These are phyloP conservation scores for Linnemannia zychae DNA, from an alignment of 192 early-diverging fungal genomes.

Conservation along the genomic window DNA sequence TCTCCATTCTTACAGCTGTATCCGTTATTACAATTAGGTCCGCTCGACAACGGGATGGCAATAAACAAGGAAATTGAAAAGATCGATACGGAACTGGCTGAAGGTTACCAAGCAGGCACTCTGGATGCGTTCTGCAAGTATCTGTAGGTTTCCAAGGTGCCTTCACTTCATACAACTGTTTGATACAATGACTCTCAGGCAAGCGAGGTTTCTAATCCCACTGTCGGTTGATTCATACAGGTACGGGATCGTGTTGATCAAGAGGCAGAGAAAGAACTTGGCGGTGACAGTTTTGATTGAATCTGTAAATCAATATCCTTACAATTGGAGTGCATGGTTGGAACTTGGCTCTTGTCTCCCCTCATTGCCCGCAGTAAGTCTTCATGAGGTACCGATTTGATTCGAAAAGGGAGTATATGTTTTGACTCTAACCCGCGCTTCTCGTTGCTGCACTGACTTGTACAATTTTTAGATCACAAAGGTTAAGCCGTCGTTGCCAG, in stretches of 20 bases:
- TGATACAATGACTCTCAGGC: background rate
- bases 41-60: slow-evolving; percentile 57
- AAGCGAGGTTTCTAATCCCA: slow-evolving; percentile 18
- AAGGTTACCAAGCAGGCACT: slow-evolving; percentile 52
- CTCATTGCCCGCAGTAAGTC: slow-evolving; percentile 52
- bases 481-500: slow-evolving; percentile 34
- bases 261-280: slow-evolving; percentile 50
- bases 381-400: background rate
- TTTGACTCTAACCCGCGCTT: background rate
- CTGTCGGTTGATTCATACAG: slow-evolving; percentile 38
- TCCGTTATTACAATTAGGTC: slow-evolving; percentile 29
- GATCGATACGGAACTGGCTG: slow-evolving; percentile 62
- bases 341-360: slow-evolving; percentile 74
- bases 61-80: slow-evolving; percentile 63
- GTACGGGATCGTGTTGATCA: slow-evolving; percentile 66
- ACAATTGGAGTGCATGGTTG: slow-evolving; percentile 95
- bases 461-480: slow-evolving; percentile 17
- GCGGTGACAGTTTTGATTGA: slow-evolving; percentile 70
- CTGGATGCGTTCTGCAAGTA: slow-evolving; percentile 80
- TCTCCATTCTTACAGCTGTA: background rate
- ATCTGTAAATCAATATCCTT: slow-evolving; percentile 80
- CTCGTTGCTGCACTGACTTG: background rate
- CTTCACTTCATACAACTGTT: background rate
- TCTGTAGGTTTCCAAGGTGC: slow-evolving; percentile 62
- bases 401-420: background rate